A percentile compares a stretch with the other conserved stretches of the same genome.
These are phyloP conservation scores for Aspergillus carlsbadensis DNA, from an alignment of 495 filamentous ascomycete species.

Conservation along the genomic window DNA sequence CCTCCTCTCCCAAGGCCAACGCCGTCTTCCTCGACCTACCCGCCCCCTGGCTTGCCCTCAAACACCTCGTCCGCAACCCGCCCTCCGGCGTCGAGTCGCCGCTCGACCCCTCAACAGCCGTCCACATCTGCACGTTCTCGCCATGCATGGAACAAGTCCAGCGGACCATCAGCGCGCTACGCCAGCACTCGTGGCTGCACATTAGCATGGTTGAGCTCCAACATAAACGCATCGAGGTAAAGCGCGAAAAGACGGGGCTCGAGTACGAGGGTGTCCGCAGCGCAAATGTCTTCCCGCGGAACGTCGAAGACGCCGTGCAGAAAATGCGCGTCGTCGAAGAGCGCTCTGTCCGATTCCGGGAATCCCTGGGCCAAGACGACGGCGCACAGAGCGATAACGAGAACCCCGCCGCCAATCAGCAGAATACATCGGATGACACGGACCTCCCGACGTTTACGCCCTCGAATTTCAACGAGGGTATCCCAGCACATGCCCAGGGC, in stretches of 20 bases:
- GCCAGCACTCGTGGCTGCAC: slow-evolving; percentile 80
- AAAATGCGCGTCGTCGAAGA: slow-evolving; percentile 72
- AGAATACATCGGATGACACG: slow-evolving; percentile 17
- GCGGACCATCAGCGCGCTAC: slow-evolving; percentile 73
- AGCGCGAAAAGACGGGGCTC: slow-evolving; percentile 74
- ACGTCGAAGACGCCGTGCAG: slow-evolving; percentile 74
- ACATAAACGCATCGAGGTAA: slow-evolving; percentile 73
- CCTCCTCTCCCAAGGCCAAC: slow-evolving; percentile 60
- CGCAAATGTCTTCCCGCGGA: slow-evolving; percentile 57
- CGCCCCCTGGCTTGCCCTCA: slow-evolving; percentile 87
- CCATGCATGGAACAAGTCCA: slow-evolving; percentile 96
- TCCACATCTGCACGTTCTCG: slow-evolving; percentile 87
- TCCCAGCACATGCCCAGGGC: slow-evolving; percentile 58
- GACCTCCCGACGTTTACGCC: neutral
- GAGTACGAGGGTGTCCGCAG: slow-evolving; percentile 58
- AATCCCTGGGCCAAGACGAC: slow-evolving; percentile 16
- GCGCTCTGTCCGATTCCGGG: slow-evolving; percentile 56
- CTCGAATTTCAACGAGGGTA: neutral
- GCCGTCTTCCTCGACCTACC: slow-evolving; percentile 92
- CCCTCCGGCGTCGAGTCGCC: slow-evolving; percentile 52
- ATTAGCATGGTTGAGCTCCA: slow-evolving; percentile 88
- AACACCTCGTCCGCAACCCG: slow-evolving; percentile 68
- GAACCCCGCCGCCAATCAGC: slow-evolving; percentile 15
- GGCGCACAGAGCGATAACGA: slow-evolving; percentile 5
- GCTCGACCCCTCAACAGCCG: slow-evolving; percentile 63